Evolutionary conservation across 331 rosid species (phyloP), one percentile per base, ranked within the genome.

Genomic region (Erythrophleum ivorense): DNA sequence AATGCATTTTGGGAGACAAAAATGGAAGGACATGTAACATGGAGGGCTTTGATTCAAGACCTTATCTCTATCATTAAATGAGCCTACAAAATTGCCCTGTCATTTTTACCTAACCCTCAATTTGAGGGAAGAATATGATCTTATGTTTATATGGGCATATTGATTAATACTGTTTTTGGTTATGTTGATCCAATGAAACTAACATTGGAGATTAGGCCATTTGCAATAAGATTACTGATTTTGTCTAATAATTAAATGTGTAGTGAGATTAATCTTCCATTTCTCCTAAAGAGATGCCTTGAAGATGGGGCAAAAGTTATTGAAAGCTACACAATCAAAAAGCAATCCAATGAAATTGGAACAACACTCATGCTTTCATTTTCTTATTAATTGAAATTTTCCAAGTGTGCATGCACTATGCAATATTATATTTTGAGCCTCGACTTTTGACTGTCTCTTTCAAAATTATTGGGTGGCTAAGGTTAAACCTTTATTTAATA

Each of bases 1-100:
- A 79, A 79, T 68, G 67, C 76, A 72, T 46, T 59, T 34, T 64
- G 77, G 84, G 81, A 49, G 88, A 82, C 86, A 73, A 82, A 76
- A 78, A 66, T 79, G 75, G 76, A 81, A 68, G 19, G 69, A 67
- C 71, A 3, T 48, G 78, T 83, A 80, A 74, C 77, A 70, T 33
- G 80, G 67, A 70, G 57, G 70, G 78, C 55, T 54, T 73, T 57
- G 43, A n/a, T 75, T 70, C 81, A 71, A 19, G 63, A 12, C 6
- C 40, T 43, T 52, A 65, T 71, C 78, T 14, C 87, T 33, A 73
- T 75, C 85, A 58, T 24, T 24, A 49, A 60, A 71, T 19, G 46
- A 59, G 45, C 84, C 78, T 50, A 55, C 16, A 71, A 80, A 82
- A 65, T 78, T 67, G 80, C 53, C 64, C 68, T 62, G 76, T 76